Evolutionary conservation across 768 basidiomycete species (phyloP), one percentile per base, ranked within the genome.

Genomic region (Pleurotus platypus): DNA sequence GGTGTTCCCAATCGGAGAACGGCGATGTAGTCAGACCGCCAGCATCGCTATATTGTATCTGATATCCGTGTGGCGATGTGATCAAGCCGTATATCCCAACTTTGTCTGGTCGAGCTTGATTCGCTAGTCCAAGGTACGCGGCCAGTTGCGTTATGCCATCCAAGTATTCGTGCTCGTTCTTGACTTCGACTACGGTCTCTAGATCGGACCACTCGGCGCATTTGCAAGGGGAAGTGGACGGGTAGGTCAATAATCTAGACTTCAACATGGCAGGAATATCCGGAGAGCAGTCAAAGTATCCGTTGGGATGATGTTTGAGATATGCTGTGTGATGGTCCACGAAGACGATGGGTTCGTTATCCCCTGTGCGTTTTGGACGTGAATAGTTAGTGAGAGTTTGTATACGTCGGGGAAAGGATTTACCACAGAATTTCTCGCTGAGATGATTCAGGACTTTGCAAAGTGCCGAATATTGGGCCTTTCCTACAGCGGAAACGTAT

Each of bases 41-140:
- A 20, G 58, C 55, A 43, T 55, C 42, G 20, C 51, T 55, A 15
- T 49, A 59, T 15, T 49, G 35, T 54, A 59, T 30, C 46, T 16
- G 12, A 18, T 59, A 59, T 0, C 24, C 18, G 5, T 1, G 15
- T 8, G 55, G 46, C 3, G 55, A 59, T 0, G 42, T 18, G 16
- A 12, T 20, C 35, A 56, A 24, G 0, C 54, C 55, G 26, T 55
- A 56, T 1, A 56, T 6, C 3, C 55, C 54, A 20, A 48, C 35
- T 38, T 50, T 56, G 39, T 56, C 55, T 8, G 58, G 58, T 37
- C 54, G 58, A 40, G 58, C 45, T 56, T 56, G 58, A 45, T 56
- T 56, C 42, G 46, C 37, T 35, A 59, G 35, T 16, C 58, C 46
- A 16, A 49, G 46, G 30, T 56, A 59, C 27, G 46, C 57, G 22